Evolutionary conservation across 2,329 filamentous ascomycete species (phyloP).

Genomic region (Diaporthe citriasiana): DNA sequence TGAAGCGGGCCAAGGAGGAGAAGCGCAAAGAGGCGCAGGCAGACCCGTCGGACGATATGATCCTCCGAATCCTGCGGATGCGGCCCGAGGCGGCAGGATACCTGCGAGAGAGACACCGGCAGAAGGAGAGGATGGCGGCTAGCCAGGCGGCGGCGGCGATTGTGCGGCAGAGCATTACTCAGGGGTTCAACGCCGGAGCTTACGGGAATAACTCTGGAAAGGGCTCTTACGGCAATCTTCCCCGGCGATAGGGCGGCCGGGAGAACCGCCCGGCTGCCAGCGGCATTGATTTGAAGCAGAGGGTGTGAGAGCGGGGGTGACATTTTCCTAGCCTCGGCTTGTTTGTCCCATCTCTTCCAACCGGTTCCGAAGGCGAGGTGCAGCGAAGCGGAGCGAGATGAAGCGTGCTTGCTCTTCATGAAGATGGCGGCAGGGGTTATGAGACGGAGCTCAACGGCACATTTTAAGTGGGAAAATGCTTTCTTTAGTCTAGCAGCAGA

Average conservation of each 20-base stretch:
- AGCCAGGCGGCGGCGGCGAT: slow-evolving; percentile 94
- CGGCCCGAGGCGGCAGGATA: slow-evolving; percentile 90
- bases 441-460: slow-evolving; percentile 23
- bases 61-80: slow-evolving; percentile 94
- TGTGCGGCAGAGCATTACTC: slow-evolving; percentile 86
- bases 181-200: slow-evolving; percentile 65
- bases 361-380: background rate
- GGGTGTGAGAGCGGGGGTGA: background rate
- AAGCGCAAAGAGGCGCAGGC: slow-evolving; percentile 96
- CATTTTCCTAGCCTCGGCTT: background rate
- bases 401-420: background rate
- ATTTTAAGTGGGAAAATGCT: slow-evolving; percentile 31
- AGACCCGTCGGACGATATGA: slow-evolving; percentile 98
- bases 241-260: slow-evolving; percentile 58
- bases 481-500: slow-evolving; percentile 41
- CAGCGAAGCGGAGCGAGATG: background rate
- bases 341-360: background rate
- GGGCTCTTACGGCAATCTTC: slow-evolving; percentile 55
- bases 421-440: slow-evolving; percentile 4
- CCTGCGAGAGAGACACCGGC: slow-evolving; percentile 88
- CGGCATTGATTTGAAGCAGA: slow-evolving; percentile 2
- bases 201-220: slow-evolving; percentile 56
- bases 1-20: slow-evolving; percentile 95
- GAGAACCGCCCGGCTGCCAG: background rate
- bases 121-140: slow-evolving; percentile 93